Evolutionary conservation across 2,329 filamentous ascomycete species (phyloP).

Genomic region (Diaporthe amygdali): DNA sequence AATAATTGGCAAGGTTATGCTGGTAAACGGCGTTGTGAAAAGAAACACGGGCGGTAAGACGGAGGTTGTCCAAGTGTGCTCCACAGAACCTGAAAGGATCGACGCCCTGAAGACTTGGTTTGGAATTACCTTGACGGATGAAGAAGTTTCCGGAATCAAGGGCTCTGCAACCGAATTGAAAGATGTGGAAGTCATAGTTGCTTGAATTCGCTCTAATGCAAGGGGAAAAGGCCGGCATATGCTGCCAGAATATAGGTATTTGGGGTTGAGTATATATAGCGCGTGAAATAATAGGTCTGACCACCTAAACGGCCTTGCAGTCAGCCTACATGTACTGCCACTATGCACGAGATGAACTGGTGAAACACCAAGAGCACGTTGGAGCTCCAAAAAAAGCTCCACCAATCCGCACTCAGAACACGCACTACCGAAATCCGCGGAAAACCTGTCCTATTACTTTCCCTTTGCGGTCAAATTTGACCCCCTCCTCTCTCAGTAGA

Average conservation of each 20-base stretch:
- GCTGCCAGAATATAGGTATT: neutral
- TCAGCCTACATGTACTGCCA: neutral
- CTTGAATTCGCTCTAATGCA: neutral
- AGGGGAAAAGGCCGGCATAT: neutral
- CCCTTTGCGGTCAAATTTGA: neutral
- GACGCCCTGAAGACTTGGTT: constrained; percentile 56
- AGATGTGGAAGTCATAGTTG: constrained; percentile 18
- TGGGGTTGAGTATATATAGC: neutral
- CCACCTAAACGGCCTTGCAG: neutral
- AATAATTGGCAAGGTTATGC: constrained; percentile 58
- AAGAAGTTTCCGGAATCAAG: constrained; percentile 55
- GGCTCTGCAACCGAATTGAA: constrained; percentile 54
- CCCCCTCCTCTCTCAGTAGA: neutral
- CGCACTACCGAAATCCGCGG: neutral
- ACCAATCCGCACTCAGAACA: neutral
- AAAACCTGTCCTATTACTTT: neutral
- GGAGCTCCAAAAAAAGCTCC: neutral
- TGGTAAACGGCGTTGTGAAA: constrained; percentile 58
- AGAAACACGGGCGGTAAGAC: constrained; percentile 56
- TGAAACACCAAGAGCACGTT: neutral
- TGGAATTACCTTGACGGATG: constrained; percentile 53
- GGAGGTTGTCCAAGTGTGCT: constrained; percentile 49
- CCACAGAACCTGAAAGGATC: constrained; percentile 59
- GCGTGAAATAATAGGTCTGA: neutral
- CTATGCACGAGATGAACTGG: neutral